These are phyloP conservation scores for Xylariaceae sp. DNA, from an alignment of 2,329 filamentous ascomycete genomes.

Conservation along the genomic window DNA sequence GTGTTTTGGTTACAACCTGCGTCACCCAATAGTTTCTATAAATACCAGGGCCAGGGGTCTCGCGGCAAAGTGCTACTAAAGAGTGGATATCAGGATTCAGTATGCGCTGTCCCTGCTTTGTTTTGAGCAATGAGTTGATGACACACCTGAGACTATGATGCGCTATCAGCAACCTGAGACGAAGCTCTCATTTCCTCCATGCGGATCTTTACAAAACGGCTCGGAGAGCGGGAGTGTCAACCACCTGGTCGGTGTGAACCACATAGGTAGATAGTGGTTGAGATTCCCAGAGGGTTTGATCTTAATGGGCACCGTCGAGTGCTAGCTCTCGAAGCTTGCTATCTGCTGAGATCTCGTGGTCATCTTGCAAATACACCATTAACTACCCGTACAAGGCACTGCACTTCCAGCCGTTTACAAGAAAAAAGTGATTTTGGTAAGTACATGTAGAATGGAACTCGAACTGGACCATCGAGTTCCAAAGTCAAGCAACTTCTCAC, in stretches of 20 bases:
- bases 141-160: slow-evolving; percentile 1
- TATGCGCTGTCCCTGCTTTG: slow-evolving; percentile 18
- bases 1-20: slow-evolving; percentile 3
- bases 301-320: neutral
- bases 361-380: no score
- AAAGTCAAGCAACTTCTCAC: no score
- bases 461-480: no score
- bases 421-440: no score
- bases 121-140: neutral
- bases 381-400: no score
- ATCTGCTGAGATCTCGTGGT: no score
- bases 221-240: neutral
- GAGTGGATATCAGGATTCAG: slow-evolving; percentile 5
- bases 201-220: slow-evolving; percentile 4
- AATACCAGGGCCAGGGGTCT: slow-evolving; percentile 8
- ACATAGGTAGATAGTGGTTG: neutral
- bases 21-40: slow-evolving; percentile 8
- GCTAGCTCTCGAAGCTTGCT: neutral
- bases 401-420: no score
- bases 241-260: no score
- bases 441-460: no score
- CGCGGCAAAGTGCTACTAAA: slow-evolving; percentile 5
- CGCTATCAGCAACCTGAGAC: slow-evolving; percentile 9
- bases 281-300: neutral
- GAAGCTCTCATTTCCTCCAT: slow-evolving; percentile 3